Evolutionary conservation across 805 yeast species (phyloP).

Genomic region (Teunomyces atbi): DNA sequence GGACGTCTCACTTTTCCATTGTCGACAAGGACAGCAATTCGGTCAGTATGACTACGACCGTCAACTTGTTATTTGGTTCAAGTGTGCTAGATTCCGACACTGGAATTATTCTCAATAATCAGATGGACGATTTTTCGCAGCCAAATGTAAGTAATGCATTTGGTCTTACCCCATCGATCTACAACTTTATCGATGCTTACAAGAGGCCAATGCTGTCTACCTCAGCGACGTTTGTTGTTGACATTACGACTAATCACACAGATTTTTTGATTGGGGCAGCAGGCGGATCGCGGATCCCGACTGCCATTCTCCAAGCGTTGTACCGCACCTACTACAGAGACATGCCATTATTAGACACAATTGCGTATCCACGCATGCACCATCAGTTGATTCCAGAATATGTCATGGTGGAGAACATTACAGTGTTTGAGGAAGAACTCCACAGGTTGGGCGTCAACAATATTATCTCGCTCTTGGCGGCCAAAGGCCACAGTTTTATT

Average conservation of each 20-base stretch:
- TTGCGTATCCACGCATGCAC: conserved; percentile 81
- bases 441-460: conserved; percentile 23
- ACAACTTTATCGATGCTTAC: conserved; percentile 70
- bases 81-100: conserved; percentile 76
- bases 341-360: conserved; percentile 59
- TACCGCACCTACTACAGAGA: conserved; percentile 60
- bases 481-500: conserved; percentile 34
- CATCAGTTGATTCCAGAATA: conserved; percentile 83
- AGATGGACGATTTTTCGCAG: conserved; percentile 92
- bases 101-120: conserved; percentile 80
- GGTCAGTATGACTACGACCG: conserved; percentile 84
- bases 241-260: conserved; percentile 31
- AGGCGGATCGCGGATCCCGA: conserved; percentile 86
- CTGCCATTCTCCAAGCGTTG: conserved; percentile 80
- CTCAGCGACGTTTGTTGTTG: conserved; percentile 66
- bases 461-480: conserved; percentile 43
- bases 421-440: conserved; percentile 33
- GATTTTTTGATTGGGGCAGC: conserved; percentile 86
- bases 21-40: conserved; percentile 76
- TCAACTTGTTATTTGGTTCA: conserved; percentile 82
- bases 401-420: conserved; percentile 58
- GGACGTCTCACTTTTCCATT: conserved; percentile 85
- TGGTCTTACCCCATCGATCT: conserved; percentile 75
- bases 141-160: conserved; percentile 73
- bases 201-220: conserved; percentile 85